phyloP scores from a whole-genome alignment of 2,329 filamentous ascomycete genomes.

The Fusarium xyrophilum region DNA sequence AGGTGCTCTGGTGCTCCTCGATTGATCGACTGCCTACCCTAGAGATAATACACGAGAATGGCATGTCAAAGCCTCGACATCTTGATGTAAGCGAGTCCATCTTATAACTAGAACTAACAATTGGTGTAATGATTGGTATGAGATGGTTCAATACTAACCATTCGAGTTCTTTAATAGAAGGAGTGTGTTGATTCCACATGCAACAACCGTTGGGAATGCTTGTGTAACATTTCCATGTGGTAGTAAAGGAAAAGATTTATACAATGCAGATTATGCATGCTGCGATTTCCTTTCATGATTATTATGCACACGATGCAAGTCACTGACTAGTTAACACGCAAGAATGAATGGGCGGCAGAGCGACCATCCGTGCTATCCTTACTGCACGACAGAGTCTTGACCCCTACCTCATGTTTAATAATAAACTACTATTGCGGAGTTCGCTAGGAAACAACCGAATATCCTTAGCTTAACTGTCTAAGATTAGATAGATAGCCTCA shows the following conservation, averaged over 20 bases:
- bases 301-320: not conserved
- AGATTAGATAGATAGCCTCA: not conserved
- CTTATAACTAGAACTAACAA: not conserved
- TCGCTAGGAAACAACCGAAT: not conserved
- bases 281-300: accelerated
- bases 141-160: not conserved
- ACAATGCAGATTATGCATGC: not conserved
- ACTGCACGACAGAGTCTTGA: no score
- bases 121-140: not conserved
- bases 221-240: no score
- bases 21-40: not conserved
- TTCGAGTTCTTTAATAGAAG: not conserved
- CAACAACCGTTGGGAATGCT: not conserved
- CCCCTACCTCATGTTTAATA: not conserved
- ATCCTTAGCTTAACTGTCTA: not conserved
- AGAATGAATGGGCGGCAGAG: not conserved
- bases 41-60: no score
- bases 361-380: not conserved
- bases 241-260: not conserved
- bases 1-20: not conserved
- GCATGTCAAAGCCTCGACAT: not conserved
- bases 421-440: not conserved
- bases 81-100: not conserved
- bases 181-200: not conserved
- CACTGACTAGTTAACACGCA: not conserved